phyloP scores from a whole-genome alignment of 306 rosid species.

The Chamaecrista fasciculata region DNA sequence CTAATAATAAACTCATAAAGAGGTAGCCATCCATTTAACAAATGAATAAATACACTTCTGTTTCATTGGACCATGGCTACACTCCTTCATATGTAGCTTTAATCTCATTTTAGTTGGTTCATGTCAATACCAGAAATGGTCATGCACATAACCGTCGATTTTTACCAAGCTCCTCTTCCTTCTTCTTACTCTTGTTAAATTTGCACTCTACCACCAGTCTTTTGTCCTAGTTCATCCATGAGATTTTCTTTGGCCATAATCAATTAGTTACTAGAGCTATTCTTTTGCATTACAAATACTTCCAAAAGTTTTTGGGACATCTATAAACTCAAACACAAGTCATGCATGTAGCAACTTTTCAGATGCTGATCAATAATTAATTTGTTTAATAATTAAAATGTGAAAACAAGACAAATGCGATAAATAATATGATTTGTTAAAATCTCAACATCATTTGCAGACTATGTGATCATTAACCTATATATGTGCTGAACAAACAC shows the following conservation, averaged over 20 bases:
- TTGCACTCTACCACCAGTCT: not conserved
- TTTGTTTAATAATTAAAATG: not conserved
- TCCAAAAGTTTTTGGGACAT: not conserved
- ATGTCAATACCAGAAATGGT: not conserved
- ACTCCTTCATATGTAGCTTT: not conserved
- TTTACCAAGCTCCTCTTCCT: not conserved
- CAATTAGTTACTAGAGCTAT: not conserved
- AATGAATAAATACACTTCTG: not conserved
- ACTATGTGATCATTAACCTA: not conserved
- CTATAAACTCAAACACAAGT: not conserved
- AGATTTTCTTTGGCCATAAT: no score
- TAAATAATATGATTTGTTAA: not conserved
- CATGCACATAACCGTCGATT: not conserved
- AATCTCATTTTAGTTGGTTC: not conserved
- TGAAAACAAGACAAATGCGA: not conserved
- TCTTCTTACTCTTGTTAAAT: not conserved
- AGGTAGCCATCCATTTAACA: not conserved
- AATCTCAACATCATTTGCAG: not conserved
- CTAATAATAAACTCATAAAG: not conserved
- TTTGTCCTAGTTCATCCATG: not conserved
- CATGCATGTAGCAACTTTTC: not conserved
- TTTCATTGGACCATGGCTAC: not conserved
- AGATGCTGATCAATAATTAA: not conserved
- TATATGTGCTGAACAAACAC: not conserved
- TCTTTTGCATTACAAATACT: not conserved